phyloP scores from a whole-genome alignment of 345 rosid species.

The Gossypium australe region DNA sequence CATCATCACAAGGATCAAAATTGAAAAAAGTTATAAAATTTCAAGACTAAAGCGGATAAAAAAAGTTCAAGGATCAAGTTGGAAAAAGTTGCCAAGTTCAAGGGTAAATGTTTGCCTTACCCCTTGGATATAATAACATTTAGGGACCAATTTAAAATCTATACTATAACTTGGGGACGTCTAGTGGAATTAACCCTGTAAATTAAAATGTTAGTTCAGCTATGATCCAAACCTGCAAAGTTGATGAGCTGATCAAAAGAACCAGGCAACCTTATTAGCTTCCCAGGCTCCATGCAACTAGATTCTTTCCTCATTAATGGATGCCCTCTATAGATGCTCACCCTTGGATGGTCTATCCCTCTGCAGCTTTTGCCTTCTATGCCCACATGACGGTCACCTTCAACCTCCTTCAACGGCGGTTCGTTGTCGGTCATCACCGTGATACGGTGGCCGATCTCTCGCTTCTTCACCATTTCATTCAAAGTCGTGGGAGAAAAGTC shows the following conservation, averaged over 20 bases:
- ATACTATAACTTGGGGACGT: no score
- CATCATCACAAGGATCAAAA: no score
- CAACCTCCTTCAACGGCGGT: conserved; percentile 23
- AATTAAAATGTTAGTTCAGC: neutral
- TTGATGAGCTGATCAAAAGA: conserved; percentile 72
- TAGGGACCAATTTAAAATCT: no score
- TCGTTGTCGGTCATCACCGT: conserved; percentile 28
- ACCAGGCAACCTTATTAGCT: conserved; percentile 53
- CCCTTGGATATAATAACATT: no score
- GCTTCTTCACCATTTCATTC: conserved; percentile 38
- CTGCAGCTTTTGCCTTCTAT: neutral
- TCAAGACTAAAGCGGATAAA: no score
- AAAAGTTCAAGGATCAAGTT: no score
- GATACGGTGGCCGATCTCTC: conserved; percentile 43
- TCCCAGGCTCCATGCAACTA: conserved; percentile 45
- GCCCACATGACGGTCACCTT: conserved; percentile 17
- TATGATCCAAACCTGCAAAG: conserved; percentile 54
- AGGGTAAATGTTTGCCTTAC: no score
- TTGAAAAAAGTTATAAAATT: no score
- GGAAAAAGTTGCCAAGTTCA: no score
- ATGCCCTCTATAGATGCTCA: conserved; percentile 70
- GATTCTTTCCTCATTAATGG: conserved; percentile 49
- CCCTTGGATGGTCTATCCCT: conserved; percentile 29
- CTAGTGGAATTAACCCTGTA: no score
- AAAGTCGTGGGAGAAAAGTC: conserved; percentile 24